Conservation (phyloP, 306 rosid species). For the Pachyrhizus erosus region DNA sequence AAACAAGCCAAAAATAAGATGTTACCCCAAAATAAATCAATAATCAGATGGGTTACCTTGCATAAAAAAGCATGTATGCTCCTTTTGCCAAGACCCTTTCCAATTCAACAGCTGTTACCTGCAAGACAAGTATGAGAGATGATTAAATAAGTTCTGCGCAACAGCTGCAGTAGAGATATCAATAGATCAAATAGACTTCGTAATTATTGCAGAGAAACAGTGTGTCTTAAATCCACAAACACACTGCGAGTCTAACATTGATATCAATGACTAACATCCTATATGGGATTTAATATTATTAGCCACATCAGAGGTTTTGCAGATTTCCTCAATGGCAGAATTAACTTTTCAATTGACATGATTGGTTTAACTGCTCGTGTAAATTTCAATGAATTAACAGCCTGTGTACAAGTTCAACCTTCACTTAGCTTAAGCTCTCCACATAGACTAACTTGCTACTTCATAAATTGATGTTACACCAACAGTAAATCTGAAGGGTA, state of each 20-base stretch:
- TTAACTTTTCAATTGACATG: no score
- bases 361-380: no score
- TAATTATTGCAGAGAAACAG: not conserved
- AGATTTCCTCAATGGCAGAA: no score
- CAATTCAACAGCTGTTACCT: conserved; percentile 79
- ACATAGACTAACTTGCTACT: no score
- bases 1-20: not conserved
- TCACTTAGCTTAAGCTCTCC: no score
- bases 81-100: conserved; percentile 74
- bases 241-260: not conserved
- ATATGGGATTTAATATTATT: no score
- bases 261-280: conserved; percentile 1
- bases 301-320: no score
- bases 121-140: conserved; percentile 29
- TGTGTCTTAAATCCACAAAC: not conserved
- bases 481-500: not conserved
- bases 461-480: no score
- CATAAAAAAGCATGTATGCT: conserved; percentile 92
- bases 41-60: conserved; percentile 62
- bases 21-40: not conserved
- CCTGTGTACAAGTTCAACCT: no score
- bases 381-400: no score
- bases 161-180: not conserved
- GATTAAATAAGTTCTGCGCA: conserved; percentile 11
- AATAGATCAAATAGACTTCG: conserved; percentile 1